Percentiles rank a stretch among this genome's conserved stretches.
Conservation (phyloP, 2,329 filamentous ascomycete species). For the Penicillium griseofulvum region DNA sequence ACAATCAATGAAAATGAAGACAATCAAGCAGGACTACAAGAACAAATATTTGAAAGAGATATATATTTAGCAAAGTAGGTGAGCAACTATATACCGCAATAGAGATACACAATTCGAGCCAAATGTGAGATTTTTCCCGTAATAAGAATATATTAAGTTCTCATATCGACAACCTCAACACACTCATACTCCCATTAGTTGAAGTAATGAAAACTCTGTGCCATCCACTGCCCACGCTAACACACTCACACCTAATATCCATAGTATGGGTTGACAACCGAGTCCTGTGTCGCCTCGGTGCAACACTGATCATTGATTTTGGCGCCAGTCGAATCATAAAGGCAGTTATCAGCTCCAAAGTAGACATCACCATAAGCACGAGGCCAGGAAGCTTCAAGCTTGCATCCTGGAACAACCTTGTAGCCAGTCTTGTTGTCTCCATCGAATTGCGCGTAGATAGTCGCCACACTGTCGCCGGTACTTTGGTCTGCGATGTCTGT, state of each 20-base stretch:
- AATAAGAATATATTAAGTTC: background rate
- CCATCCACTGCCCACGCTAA: background rate
- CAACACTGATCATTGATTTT: background rate
- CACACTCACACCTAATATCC: background rate
- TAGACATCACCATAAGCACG: background rate
- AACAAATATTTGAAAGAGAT: background rate
- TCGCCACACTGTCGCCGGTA: background rate
- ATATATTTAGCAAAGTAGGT: background rate
- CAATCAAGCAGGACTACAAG: background rate
- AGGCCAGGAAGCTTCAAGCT: background rate
- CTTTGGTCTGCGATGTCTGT: background rate
- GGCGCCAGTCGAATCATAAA: background rate
- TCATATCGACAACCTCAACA: background rate
- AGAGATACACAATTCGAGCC: background rate
- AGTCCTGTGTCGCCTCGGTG: background rate
- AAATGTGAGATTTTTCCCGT: background rate
- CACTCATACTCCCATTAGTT: background rate
- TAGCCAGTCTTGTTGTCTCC: background rate
- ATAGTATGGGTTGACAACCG: background rate
- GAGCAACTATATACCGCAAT: background rate
- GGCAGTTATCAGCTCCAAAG: background rate
- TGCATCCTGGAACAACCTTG: background rate
- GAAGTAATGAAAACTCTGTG: background rate
- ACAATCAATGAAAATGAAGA: background rate
- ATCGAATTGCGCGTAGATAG: background rate